Evolutionary conservation across 352 stramenopile genomes (phyloP), one percentile per base, ranked within the genome.

Genomic region (Phytophthora tentaculata): DNA sequence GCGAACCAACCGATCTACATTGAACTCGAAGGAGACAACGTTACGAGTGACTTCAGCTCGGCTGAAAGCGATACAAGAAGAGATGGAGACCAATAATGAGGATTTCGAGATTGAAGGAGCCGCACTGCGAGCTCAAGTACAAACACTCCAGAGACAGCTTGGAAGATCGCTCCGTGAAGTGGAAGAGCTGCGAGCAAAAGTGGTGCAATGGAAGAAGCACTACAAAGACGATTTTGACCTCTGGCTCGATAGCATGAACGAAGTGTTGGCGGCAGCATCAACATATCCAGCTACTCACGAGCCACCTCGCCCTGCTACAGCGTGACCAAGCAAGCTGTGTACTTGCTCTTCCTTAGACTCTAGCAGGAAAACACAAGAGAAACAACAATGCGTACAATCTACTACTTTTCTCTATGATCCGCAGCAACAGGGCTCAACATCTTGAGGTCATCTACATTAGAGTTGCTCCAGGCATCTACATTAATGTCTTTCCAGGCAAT

Each of bases 321-420:
- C 41, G 41, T 14, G n/a, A n/a, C n/a, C n/a, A n/a, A n/a, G n/a
- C n/a, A n/a, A 24, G 22, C 35, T 39, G 4, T 32, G 26, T 32
- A n/a, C n/a, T n/a, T n/a, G n/a, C n/a, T n/a, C n/a, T n/a, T n/a
- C n/a, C n/a, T n/a, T n/a, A n/a, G n/a, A n/a, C n/a, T n/a, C n/a
- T n/a, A n/a, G n/a, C n/a, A n/a, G n/a, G n/a, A n/a, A n/a, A n/a
- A n/a, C n/a, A 22, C 23, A 14, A 47, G 35, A 29, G 32, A 22
- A 32, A 32, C 7, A 53, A 32, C 20, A 17, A 12, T 37, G 41
- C 28, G n/a, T n/a, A n/a, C n/a, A n/a, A n/a, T n/a, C n/a, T n/a
- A n/a, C n/a, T 62, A 23, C 19, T 16, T 57, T 56, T 62, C 51
- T 67, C 61, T 69, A 65, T 45, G 35, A 58, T 52, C 44, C 43